Conservation (phyloP, 2,329 filamentous ascomycete species). For the Colletotrichum eremochloae region DNA sequence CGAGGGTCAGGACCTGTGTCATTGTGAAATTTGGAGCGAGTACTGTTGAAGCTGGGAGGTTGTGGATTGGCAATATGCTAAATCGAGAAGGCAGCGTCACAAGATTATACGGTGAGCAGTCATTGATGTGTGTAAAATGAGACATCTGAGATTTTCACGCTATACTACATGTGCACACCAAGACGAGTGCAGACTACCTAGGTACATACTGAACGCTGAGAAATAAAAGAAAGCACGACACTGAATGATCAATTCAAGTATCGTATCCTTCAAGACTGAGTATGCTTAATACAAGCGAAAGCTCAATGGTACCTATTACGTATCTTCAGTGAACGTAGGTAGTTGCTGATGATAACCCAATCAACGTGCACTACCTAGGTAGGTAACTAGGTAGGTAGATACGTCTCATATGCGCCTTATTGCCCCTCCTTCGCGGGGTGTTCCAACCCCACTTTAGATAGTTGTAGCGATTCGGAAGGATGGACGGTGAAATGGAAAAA, state of each 20-base stretch:
- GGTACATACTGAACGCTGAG: neutral
- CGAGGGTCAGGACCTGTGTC: slow-evolving; percentile 83
- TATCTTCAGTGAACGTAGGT: neutral
- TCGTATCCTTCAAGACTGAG: neutral
- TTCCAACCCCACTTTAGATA: slow-evolving; percentile 18
- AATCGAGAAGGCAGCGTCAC: slow-evolving; percentile 79
- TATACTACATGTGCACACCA: neutral
- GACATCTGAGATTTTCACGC: neutral
- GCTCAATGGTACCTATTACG: neutral
- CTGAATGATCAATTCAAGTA: too few relatives aligned
- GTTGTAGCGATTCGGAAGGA: neutral
- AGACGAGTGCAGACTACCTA: neutral
- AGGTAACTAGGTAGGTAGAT: neutral
- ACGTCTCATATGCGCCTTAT: neutral
- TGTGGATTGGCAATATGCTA: slow-evolving; percentile 85
- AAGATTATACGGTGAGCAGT: slow-evolving; percentile 81
- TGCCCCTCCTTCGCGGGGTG: slow-evolving; percentile 21
- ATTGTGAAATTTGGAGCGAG: slow-evolving; percentile 91
- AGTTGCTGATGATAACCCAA: neutral
- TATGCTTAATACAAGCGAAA: neutral
- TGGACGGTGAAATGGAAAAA: neutral
- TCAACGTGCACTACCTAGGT: neutral
- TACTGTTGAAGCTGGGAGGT: slow-evolving; percentile 83
- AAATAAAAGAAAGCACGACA: neutral
- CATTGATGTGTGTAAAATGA: slow-evolving; percentile 76